Percentiles rank a stretch among this genome's conserved stretches.
phyloP scores from a whole-genome alignment of 2,329 filamentous ascomycete genomes.

The Beauveria pseudobassiana region DNA sequence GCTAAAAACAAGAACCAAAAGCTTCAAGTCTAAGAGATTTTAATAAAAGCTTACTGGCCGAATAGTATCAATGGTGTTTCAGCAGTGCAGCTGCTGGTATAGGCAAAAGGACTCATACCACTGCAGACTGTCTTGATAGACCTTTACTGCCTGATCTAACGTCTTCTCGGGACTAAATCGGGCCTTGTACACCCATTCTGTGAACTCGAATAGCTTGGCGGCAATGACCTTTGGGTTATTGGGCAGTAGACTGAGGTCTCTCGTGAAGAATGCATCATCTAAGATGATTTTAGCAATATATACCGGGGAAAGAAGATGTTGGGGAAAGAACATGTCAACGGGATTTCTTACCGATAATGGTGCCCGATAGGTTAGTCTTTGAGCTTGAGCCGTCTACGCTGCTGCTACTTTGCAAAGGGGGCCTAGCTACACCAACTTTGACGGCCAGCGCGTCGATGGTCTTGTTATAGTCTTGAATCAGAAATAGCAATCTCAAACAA shows the following conservation, averaged over 20 bases:
- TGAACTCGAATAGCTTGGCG: constrained; percentile 6
- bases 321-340: no score
- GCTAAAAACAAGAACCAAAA: neutral
- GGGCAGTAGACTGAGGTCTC: neutral
- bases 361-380: neutral
- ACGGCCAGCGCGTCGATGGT: neutral
- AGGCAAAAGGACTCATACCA: constrained; percentile 8
- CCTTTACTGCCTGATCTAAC: neutral
- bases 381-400: neutral
- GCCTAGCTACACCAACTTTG: neutral
- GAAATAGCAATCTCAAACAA: neutral
- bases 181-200: neutral
- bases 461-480: neutral
- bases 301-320: neutral
- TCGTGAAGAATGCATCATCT: neutral
- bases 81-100: neutral
- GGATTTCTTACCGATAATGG: neutral
- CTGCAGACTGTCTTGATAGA: neutral
- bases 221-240: neutral
- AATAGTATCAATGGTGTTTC: neutral
- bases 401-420: neutral
- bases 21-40: no score
- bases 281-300: neutral
- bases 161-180: neutral
- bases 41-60: neutral